phyloP scores from a whole-genome alignment of 257 asterid genomes.

The Dorcoceras hygrometricum region DNA sequence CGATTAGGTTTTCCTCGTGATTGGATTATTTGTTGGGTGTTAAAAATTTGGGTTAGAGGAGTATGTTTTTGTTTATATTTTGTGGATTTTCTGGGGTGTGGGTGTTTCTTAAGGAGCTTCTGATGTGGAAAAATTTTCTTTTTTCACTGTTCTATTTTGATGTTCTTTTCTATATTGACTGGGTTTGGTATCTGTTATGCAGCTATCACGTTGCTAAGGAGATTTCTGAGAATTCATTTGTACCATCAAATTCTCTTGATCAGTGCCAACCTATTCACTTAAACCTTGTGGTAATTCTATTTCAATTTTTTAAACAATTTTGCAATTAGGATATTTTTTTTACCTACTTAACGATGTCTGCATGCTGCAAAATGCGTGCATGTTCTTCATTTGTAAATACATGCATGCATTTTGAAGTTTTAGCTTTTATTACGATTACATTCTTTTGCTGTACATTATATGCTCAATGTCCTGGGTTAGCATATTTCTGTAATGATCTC shows the following conservation, averaged over 20 bases:
- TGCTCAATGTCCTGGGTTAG: too few relatives aligned
- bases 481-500: neutral
- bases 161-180: neutral
- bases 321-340: neutral
- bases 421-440: neutral
- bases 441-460: too few relatives aligned
- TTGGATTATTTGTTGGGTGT: neutral
- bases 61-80: neutral
- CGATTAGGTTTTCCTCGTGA: neutral
- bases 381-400: too few relatives aligned
- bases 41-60: neutral
- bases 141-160: neutral
- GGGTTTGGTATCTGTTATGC: constrained; percentile 27
- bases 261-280: constrained; percentile 82
- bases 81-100: neutral
- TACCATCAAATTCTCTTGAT: constrained; percentile 50
- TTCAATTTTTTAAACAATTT: neutral
- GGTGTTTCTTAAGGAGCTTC: neutral
- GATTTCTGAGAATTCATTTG: constrained; percentile 43
- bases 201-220: constrained; percentile 70
- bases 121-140: neutral
- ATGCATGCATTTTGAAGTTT: too few relatives aligned
- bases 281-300: constrained; percentile 78
- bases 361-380: neutral
- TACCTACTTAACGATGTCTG: neutral